Conservation (phyloP, 805 yeast genomes). For the Saturnispora serradocipensis region DNA sequence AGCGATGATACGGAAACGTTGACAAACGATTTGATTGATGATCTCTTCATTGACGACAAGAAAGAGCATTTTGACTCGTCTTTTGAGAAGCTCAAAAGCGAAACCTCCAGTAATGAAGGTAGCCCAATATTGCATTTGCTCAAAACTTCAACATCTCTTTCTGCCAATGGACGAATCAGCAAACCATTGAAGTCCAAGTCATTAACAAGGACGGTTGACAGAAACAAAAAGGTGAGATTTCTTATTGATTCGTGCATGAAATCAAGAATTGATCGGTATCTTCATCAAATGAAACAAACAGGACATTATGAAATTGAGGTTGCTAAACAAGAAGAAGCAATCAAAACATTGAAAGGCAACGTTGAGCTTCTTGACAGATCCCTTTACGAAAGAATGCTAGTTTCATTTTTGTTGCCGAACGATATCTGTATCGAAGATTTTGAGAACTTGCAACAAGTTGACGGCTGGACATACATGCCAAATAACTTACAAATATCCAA, state of each 20-base stretch:
- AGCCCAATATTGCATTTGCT: background rate
- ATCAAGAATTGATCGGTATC: background rate
- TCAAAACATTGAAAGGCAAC: background rate
- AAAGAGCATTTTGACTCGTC: background rate
- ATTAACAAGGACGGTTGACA: background rate
- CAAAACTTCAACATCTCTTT: background rate
- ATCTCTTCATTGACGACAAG: background rate
- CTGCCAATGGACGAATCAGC: background rate
- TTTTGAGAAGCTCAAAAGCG: background rate
- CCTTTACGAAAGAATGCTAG: background rate
- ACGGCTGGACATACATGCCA: background rate
- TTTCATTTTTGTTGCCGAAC: background rate
- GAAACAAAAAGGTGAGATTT: background rate
- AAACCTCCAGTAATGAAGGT: background rate
- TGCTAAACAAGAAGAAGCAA: background rate
- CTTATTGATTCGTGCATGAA: background rate
- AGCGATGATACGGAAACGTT: background rate
- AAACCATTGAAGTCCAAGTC: background rate
- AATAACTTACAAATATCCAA: background rate
- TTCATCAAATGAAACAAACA: background rate
- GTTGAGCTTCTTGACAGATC: background rate
- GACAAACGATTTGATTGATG: background rate
- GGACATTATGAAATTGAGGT: background rate
- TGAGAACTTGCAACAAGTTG: background rate
- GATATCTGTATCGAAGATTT: background rate